These are phyloP conservation scores for Diutina mesorugosa DNA, from an alignment of 1,139 yeast species.

Conservation along the genomic window DNA sequence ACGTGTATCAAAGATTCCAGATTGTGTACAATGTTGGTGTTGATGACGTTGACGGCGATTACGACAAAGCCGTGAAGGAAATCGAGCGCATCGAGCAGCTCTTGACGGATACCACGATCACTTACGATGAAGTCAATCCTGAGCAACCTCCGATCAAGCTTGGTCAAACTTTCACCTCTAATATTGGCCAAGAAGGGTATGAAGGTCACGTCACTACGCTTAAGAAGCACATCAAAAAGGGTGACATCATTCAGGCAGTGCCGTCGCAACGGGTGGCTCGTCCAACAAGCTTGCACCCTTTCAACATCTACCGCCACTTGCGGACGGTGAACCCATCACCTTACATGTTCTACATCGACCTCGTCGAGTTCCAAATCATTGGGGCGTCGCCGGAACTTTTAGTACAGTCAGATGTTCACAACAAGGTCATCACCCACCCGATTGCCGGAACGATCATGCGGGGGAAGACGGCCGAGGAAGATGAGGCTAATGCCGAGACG, in stretches of 20 bases:
- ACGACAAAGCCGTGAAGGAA: slow-evolving; percentile 39
- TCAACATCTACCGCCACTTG: slow-evolving; percentile 87
- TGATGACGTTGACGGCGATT: slow-evolving; percentile 26
- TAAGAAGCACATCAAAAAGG: slow-evolving; percentile 72
- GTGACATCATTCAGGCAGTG: slow-evolving; percentile 94
- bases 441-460: slow-evolving; percentile 93
- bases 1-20: slow-evolving; percentile 86
- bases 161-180: slow-evolving; percentile 62
- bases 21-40: slow-evolving; percentile 67
- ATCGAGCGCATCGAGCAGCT: slow-evolving; percentile 45
- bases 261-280: slow-evolving; percentile 95
- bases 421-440: slow-evolving; percentile 84
- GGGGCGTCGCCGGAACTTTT: slow-evolving; percentile 96
- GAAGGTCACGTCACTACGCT: slow-evolving; percentile 65
- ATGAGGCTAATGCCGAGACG: slow-evolving; percentile 65
- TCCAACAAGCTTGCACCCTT: slow-evolving; percentile 90
- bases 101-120: slow-evolving; percentile 25
- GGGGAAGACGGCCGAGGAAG: slow-evolving; percentile 86
- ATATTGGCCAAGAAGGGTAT: slow-evolving; percentile 89
- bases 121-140: slow-evolving; percentile 22
- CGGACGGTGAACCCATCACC: slow-evolving; percentile 97
- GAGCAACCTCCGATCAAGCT: slow-evolving; percentile 59
- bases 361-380: slow-evolving; percentile 81
- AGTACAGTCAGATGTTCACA: slow-evolving; percentile 64
- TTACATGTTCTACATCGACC: slow-evolving; percentile 85